phyloP scores from a whole-genome alignment of 371 early-diverging fungal genomes.

The Saksenaea vasiformis region DNA sequence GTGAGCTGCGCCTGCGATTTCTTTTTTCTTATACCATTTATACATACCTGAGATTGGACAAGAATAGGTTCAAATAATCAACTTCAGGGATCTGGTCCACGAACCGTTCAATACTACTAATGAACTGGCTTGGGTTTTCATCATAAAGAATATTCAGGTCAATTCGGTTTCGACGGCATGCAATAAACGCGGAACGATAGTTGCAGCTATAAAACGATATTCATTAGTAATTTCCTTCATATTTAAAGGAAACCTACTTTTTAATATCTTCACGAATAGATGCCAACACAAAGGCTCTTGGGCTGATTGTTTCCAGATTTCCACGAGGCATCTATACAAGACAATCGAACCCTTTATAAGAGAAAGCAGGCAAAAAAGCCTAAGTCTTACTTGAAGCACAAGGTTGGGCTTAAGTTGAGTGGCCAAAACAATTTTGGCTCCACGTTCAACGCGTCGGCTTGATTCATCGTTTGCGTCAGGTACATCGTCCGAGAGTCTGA shows the following conservation, averaged over 20 bases:
- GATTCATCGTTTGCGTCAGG: constrained; percentile 72
- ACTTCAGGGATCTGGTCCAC: constrained; percentile 78
- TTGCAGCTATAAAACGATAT: constrained; percentile 39
- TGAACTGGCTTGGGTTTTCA: constrained; percentile 70
- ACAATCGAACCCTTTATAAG: background rate
- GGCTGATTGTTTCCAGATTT: constrained; percentile 94
- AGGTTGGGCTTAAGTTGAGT: constrained; percentile 71
- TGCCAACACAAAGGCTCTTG: constrained; percentile 89
- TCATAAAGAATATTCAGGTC: constrained; percentile 91
- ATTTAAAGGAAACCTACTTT: constrained; percentile 25
- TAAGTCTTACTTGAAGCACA: constrained; percentile 68
- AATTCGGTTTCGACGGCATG: constrained; percentile 90
- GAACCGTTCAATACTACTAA: constrained; percentile 66
- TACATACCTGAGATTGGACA: constrained; percentile 73
- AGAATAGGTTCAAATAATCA: constrained; percentile 89
- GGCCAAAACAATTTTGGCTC: constrained; percentile 81
- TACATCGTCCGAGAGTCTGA: constrained; percentile 54
- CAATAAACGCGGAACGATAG: constrained; percentile 80
- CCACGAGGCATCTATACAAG: constrained; percentile 86
- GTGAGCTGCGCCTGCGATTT: background rate
- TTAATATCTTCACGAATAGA: constrained; percentile 74
- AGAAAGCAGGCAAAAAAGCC: background rate
- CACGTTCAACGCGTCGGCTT: constrained; percentile 87
- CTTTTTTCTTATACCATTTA: background rate
- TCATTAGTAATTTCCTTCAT: background rate